Conservation (phyloP, 1,284 basidiomycete genomes). For the Coniophora puteana region DNA sequence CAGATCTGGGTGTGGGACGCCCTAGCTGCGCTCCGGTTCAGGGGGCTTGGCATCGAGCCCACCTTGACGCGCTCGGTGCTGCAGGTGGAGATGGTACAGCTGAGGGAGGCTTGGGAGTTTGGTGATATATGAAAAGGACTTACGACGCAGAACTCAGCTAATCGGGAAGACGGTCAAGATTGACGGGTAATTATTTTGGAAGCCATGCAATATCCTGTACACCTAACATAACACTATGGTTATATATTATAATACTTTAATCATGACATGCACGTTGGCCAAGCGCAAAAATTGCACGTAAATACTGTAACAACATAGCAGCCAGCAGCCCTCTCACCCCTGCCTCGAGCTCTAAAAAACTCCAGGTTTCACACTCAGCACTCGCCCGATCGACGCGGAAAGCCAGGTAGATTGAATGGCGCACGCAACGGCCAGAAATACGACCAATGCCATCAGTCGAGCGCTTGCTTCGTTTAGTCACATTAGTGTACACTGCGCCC, state of each 20-base stretch:
- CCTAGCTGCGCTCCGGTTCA: constrained; percentile 8
- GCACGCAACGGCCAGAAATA: no score
- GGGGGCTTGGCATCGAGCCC: constrained; percentile 12
- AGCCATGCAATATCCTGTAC: neutral
- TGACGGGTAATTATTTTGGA: neutral
- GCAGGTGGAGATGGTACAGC: constrained; percentile 18
- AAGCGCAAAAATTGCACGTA: neutral
- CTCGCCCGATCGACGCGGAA: neutral
- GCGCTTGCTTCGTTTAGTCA: no score
- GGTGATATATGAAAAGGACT: neutral
- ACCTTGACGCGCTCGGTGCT: constrained; percentile 12
- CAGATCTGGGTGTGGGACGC: constrained; percentile 27
- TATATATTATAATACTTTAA: neutral
- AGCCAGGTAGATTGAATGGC: no score
- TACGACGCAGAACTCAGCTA: neutral
- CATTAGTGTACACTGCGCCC: no score
- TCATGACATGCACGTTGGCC: neutral
- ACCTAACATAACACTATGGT: constrained; percentile 1
- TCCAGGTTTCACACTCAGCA: neutral
- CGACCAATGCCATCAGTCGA: no score
- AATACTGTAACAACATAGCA: neutral
- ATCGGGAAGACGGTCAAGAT: constrained; percentile 1
- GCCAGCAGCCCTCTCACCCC: constrained; percentile 1
- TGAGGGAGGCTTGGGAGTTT: constrained; percentile 26
- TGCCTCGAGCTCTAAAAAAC: neutral